Percentiles rank a stretch among this genome's conserved stretches.
These are phyloP conservation scores for Chaetoscypha palmicola DNA, from an alignment of 2,329 filamentous ascomycete species.

Conservation along the genomic window DNA sequence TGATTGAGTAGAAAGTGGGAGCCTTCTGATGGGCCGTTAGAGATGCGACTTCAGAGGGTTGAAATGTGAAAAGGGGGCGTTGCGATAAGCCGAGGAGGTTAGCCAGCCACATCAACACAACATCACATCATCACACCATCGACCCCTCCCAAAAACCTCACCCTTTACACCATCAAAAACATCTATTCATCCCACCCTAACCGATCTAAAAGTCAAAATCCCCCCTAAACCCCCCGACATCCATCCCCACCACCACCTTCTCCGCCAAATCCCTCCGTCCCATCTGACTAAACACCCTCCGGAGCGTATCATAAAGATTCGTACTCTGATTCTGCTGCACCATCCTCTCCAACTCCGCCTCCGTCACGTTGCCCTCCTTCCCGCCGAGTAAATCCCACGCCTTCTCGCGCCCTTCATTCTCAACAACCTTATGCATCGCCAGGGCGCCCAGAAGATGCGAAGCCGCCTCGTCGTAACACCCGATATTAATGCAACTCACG, in stretches of 20 bases:
- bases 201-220: conserved; percentile 82
- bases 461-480: conserved; percentile 87
- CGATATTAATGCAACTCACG: conserved; percentile 95
- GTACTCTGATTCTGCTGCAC: conserved; percentile 94
- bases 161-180: too few relatives aligned
- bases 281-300: conserved; percentile 97
- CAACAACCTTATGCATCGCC: conserved; percentile 91
- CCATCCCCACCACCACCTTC: conserved; percentile 80
- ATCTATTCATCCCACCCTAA: too few relatives aligned
- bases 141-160: too few relatives aligned
- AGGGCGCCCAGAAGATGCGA: conserved; percentile 87
- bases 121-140: too few relatives aligned
- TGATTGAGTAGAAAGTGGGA: too few relatives aligned
- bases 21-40: too few relatives aligned
- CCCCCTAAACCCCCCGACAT: conserved; percentile 78
- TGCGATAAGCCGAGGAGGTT: too few relatives aligned
- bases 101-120: too few relatives aligned
- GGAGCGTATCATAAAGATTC: conserved; percentile 89
- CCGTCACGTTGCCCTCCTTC: conserved; percentile 47
- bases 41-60: too few relatives aligned
- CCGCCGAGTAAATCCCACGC: conserved; percentile 73
- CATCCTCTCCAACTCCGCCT: conserved; percentile 77
- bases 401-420: conserved; percentile 74
- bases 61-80: too few relatives aligned
- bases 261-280: conserved; percentile 80